A percentile compares a stretch with the other conserved stretches of the same genome.
phyloP scores from a whole-genome alignment of 805 yeast genomes.

The Yamadazyma paraphyllophila region DNA sequence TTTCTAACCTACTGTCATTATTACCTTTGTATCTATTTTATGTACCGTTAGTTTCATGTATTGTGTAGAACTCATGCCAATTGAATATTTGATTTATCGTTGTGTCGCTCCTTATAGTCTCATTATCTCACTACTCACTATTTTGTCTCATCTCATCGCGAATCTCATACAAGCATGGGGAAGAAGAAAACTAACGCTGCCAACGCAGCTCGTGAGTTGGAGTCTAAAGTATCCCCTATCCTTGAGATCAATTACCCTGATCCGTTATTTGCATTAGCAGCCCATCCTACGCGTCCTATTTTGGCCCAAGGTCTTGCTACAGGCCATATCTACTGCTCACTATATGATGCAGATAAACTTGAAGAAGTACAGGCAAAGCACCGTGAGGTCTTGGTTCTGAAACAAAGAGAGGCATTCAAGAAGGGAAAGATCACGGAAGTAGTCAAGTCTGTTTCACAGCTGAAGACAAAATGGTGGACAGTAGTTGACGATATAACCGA shows the following conservation, averaged over 20 bases:
- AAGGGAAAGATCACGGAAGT: conserved; percentile 21
- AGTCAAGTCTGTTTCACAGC: conserved; percentile 30
- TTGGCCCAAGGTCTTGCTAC: conserved; percentile 74
- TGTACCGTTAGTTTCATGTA: background rate
- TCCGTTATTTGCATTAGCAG: conserved; percentile 72
- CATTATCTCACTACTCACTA: background rate
- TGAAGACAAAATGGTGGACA: conserved; percentile 48
- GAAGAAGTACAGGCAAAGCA: conserved; percentile 28
- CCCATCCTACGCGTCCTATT: conserved; percentile 72
- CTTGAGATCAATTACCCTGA: conserved; percentile 50
- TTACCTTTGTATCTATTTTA: background rate
- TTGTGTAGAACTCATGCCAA: background rate
- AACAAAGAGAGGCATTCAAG: conserved; percentile 25
- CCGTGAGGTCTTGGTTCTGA: conserved; percentile 20
- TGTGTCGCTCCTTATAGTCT: background rate
- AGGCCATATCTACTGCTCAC: conserved; percentile 66
- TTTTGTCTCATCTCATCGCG: conserved; percentile 12
- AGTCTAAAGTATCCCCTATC: conserved; percentile 41
- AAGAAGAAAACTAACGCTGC: conserved; percentile 27
- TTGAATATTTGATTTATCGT: background rate
- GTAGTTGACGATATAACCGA: conserved; percentile 28
- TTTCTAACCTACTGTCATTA: conserved; percentile 17
- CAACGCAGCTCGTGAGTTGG: conserved; percentile 28
- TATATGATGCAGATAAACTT: conserved; percentile 52
- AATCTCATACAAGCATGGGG: conserved; percentile 12